Evolutionary conservation across 2,329 filamentous ascomycete genomes (phyloP), one percentile per base, ranked within the genome.

Genomic region (Colletotrichum eleusines): DNA sequence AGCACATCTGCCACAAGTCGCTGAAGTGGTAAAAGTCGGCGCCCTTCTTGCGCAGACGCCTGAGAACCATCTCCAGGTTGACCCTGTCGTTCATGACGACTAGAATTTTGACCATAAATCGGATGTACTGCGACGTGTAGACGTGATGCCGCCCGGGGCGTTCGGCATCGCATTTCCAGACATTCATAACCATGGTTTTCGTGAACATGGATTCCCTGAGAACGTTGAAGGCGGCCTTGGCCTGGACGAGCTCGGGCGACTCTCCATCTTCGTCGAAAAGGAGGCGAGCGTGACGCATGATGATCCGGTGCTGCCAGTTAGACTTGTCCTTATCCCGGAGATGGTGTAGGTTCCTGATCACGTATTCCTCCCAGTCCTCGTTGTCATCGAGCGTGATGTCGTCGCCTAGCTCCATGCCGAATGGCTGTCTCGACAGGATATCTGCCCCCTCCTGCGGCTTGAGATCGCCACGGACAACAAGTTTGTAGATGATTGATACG

Each of bases 301-400:
- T 93, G 82, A 98, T 94, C 26, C 95, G 92, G 79, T 98, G 95
- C 77, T 98, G 95, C 95, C 95, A 98, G 76, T 96, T 95, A 0
- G 93, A 92, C 83, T 97, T 97, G 81, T 98, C 95, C 72, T 94
- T 94, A 59, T 90, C 88, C 16, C 86, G 85, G 12, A 90, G 77
- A 63, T 84, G 84, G 9, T 81, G 81, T 50, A 90, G 76, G 55
- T 82, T 87, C 58, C 83, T 82, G 48, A 89, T 85, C 7, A 89
- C 80, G 60, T 86, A 88, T 42, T 83, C 81, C 57, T 89, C 85
- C 88, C 88, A 86, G 81, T 89, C 88, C 75, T 93, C 93, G 1
- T 83, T 76, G 58, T 89, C 87, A 83, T 88, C 90, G 11, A 84
- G 78, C n/a, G 78, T 78, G 5, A 80, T 85, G 81, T 72, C 86